Base-by-base conservation (phyloP, 805 yeast species). In the Kodamaea leandrae region DNA sequence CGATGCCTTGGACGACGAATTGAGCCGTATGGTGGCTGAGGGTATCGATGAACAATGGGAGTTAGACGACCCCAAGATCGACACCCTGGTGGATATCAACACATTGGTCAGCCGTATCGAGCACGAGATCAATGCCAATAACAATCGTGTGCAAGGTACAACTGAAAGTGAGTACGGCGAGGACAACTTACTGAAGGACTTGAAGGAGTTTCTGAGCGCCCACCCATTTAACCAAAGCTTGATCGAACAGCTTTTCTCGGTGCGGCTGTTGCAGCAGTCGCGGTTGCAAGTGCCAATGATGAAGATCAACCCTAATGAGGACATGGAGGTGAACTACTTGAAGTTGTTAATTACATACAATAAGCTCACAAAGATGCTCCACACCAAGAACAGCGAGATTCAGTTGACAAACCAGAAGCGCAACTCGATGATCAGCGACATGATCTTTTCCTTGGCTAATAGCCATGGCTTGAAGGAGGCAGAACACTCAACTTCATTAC, bases 341-440 rank as follows among this genome's bases (percentile, higher is more conserved):
- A 37, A 42, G 17, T 39, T 54, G 20, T 41, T 52, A 28, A 37
- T 37, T 15, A 33, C 43, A 7, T 53, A 52, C 41, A 46, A 49
- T 36, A 36, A 45, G 17, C 39, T 54, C 19, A 24, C 44, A 10
- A 37, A 49, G 27, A 13, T 32, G 18, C 32, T 53, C 14, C 32
- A 39, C 21, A 37, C 30, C 18, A 49, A 47, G 20, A 54, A 54
- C 37, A 35, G 34, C 14, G 51, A 52, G 23, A 36, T 53, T 15
- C 44, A 33, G 32, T 28, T 47, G n/a, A 26, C 44, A 21, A 49
- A 49, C 39, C 46, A 45, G 7, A 41, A 49, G 33, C 37, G 44
- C 9, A 37, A 41, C 32, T 17, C 32, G 2, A 21, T 40, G 39
- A 21, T 41, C 28, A 35, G 35, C 16, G 33, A 42, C n/a, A 29